Conservation (phyloP, 441 rosid genomes). For the Gossypium gossypioides region DNA sequence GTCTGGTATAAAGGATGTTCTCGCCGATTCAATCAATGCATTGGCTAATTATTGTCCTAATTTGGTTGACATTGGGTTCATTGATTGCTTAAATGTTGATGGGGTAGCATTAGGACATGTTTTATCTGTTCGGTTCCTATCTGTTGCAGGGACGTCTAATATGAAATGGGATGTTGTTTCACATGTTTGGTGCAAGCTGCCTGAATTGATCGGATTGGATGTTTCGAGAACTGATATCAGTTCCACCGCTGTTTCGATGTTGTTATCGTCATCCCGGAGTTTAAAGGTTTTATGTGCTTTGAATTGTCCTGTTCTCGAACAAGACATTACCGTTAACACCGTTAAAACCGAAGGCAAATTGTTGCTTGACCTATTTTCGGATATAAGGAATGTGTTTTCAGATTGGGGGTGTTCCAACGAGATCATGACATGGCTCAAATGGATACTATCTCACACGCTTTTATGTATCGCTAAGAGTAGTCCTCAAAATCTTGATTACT, state of each 20-base stretch:
- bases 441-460: slow-evolving; percentile 81
- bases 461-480: slow-evolving; percentile 75
- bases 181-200: slow-evolving; percentile 63
- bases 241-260: slow-evolving; percentile 53
- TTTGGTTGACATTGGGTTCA: slow-evolving; percentile 65
- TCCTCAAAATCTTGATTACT: slow-evolving; percentile 64
- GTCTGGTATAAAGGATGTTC: slow-evolving; percentile 76
- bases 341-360: slow-evolving; percentile 51
- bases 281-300: slow-evolving; percentile 81
- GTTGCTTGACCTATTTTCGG: slow-evolving; percentile 46
- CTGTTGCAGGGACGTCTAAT: slow-evolving; percentile 87
- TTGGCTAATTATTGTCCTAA: slow-evolving; percentile 61
- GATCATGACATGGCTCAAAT: slow-evolving; percentile 74
- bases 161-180: slow-evolving; percentile 74
- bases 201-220: slow-evolving; percentile 69
- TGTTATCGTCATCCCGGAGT: slow-evolving; percentile 57
- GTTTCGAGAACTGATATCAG: slow-evolving; percentile 90
- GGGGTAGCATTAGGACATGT: slow-evolving; percentile 70
- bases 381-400: slow-evolving; percentile 46
- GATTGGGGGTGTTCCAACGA: slow-evolving; percentile 64
- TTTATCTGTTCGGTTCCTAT: slow-evolving; percentile 51
- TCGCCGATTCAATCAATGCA: slow-evolving; percentile 77
- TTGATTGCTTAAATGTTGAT: slow-evolving; percentile 71
- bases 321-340: slow-evolving; percentile 37
- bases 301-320: slow-evolving; percentile 67